phyloP scores from a whole-genome alignment of 2,329 filamentous ascomycete genomes.

The Sarocladiaceae sp. region DNA sequence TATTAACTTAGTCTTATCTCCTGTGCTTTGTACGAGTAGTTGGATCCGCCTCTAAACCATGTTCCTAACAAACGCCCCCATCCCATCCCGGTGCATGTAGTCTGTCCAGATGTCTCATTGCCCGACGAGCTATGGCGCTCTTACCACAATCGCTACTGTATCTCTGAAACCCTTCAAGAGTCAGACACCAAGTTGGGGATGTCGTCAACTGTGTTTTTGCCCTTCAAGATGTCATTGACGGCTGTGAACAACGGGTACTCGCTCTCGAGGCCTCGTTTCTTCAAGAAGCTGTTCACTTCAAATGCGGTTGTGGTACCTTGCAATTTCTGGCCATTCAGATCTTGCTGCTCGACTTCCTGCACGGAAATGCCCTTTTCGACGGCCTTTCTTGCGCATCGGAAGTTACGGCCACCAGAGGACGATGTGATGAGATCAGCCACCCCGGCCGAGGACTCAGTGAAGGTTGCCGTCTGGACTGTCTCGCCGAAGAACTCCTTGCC shows the following conservation, averaged over 20 bases:
- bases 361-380: constrained; percentile 74
- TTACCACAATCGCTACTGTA: too few relatives aligned
- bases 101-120: constrained; percentile 2
- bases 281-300: constrained; percentile 87
- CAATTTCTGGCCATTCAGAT: constrained; percentile 94
- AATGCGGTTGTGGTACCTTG: constrained; percentile 89
- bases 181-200: constrained; percentile 63
- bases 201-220: constrained; percentile 69
- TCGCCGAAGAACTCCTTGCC: constrained; percentile 88
- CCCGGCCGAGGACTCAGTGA: constrained; percentile 94
- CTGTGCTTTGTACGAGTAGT: too few relatives aligned
- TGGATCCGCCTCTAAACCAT: neutral
- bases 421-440: constrained; percentile 95
- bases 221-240: constrained; percentile 73
- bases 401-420: constrained; percentile 88
- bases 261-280: constrained; percentile 66
- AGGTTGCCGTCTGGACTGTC: constrained; percentile 74
- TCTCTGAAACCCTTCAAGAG: too few relatives aligned
- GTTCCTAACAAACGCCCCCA: constrained; percentile 4
- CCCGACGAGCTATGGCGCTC: too few relatives aligned
- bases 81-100: neutral
- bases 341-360: constrained; percentile 78
- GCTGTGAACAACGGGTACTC: constrained; percentile 92
- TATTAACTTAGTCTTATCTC: too few relatives aligned
- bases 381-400: constrained; percentile 84